Evolutionary conservation across 2,329 filamentous ascomycete genomes (phyloP).

Genomic region (Pseudogymnoascus pannorum): DNA sequence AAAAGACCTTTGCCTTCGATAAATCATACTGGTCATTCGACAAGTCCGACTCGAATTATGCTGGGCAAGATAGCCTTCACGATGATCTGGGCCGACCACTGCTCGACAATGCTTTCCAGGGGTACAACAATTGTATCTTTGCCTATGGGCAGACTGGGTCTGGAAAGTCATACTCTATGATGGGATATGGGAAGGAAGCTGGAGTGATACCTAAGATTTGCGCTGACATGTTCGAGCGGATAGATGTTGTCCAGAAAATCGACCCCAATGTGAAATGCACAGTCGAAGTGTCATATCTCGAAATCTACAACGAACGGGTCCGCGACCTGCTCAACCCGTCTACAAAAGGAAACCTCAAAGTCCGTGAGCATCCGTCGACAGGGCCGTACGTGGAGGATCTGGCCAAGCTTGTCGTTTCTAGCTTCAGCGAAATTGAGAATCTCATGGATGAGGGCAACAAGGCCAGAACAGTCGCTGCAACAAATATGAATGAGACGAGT

Average conservation of each 20-base stretch:
- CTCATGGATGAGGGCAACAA: constrained; percentile 99
- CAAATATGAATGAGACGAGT: constrained; percentile 99
- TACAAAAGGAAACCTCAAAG: constrained; percentile 93
- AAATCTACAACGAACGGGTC: constrained; percentile 98
- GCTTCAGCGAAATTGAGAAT: constrained; percentile 92
- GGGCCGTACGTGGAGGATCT: constrained; percentile 97
- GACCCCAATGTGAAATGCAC: constrained; percentile 80
- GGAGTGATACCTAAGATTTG: constrained; percentile 97
- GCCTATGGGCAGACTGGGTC: constrained; percentile 98
- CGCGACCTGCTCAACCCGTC: constrained; percentile 90
- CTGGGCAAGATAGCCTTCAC: constrained; percentile 84
- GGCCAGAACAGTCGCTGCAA: constrained; percentile 91
- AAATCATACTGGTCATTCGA: constrained; percentile 98
- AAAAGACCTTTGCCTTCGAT: constrained; percentile 92
- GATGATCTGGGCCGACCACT: constrained; percentile 81
- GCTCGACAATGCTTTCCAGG: constrained; percentile 94
- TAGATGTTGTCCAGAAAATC: constrained; percentile 53
- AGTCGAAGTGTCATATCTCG: constrained; percentile 95
- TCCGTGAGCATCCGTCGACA: constrained; percentile 94
- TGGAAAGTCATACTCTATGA: constrained; percentile 99
- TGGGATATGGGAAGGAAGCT: constrained; percentile 94
- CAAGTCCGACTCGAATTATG: constrained; percentile 71
- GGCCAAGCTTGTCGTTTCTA: constrained; percentile 87
- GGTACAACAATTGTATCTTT: constrained; percentile 99
- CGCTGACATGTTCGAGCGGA: constrained; percentile 93